Base-by-base conservation (phyloP, 768 basidiomycete species). In the Psilocybe cubensis region DNA sequence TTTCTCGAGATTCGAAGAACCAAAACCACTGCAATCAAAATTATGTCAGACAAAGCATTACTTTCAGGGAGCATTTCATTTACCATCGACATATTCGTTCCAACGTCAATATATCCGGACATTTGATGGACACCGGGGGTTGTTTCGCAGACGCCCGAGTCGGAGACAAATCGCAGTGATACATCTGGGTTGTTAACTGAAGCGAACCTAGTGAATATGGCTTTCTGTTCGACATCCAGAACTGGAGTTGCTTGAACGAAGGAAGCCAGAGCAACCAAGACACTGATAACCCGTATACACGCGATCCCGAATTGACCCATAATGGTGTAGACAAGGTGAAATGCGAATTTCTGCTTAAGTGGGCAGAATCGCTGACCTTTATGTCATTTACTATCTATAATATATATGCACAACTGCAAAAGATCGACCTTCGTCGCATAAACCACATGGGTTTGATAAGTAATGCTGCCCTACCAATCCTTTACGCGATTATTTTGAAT, bases 91-190 rank as follows among this genome's bases (percentile, higher is more conserved):
- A 83, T 85, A 50, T 84, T 80, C 11, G 63, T 72, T 9, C 79
- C 83, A 24, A 88, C 70, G 35, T 86, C 80, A 6, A 85, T 72
- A 64, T 88, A 89, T 1, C 87, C 87, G 0, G 84, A 87, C 38
- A 84, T 74, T 61, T 86, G 85, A 17, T 70, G 67, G 1, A 88
- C 85, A 0, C 80, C 80, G 0, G 84, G 80, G 0, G 86, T 86
- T 8, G 85, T 87, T 66, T 89, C 86, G 61, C 86, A 87, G 3
- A 87, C 74, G 0, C 84, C 85, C 1, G 86, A 87, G 61, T 87
- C 76, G 3, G 75, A 70, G 17, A 86, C 76, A 67, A 79, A 85
- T 8, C 82, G 78, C 4, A 87, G 50, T 23, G 66, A 63, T 7
- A 74, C 60, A 49, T 71, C 69, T 42, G 63, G 61, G 29, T 62